Conservation (phyloP, 169 alveolate species). For the Plasmodium falciparum region DNA sequence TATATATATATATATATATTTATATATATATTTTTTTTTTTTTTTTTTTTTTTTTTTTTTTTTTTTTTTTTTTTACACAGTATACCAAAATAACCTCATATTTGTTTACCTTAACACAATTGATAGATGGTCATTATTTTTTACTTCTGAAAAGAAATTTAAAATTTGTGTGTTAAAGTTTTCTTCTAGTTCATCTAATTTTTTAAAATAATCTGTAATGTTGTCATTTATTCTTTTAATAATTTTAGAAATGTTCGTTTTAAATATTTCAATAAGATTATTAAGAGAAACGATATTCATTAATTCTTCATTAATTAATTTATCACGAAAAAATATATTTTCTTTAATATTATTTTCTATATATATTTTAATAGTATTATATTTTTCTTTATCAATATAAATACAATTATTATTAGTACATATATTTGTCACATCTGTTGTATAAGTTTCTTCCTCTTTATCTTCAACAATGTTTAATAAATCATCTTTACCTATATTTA, state of each 20-base stretch:
- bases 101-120: slow-evolving; percentile 24
- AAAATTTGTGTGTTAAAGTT: slow-evolving; percentile 39
- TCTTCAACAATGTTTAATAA: neutral
- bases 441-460: neutral
- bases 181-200: slow-evolving; percentile 68
- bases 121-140: slow-evolving; percentile 56
- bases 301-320: slow-evolving; percentile 53
- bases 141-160: slow-evolving; percentile 63
- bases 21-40: too few relatives aligned
- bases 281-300: slow-evolving; percentile 50
- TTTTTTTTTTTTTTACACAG: neutral
- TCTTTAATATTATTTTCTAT: slow-evolving; percentile 54
- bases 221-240: slow-evolving; percentile 47
- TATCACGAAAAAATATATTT: slow-evolving; percentile 39
- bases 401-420: neutral
- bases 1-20: neutral
- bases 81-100: too few relatives aligned
- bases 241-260: slow-evolving; percentile 37
- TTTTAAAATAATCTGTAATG: slow-evolving; percentile 34
- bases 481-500: neutral
- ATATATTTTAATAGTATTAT: slow-evolving; percentile 29
- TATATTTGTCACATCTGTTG: neutral
- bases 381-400: slow-evolving; percentile 14
- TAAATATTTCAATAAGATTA: slow-evolving; percentile 39
- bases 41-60: too few relatives aligned